phyloP scores from a whole-genome alignment of 73 alveolate species.

The Halteria grandinella region DNA sequence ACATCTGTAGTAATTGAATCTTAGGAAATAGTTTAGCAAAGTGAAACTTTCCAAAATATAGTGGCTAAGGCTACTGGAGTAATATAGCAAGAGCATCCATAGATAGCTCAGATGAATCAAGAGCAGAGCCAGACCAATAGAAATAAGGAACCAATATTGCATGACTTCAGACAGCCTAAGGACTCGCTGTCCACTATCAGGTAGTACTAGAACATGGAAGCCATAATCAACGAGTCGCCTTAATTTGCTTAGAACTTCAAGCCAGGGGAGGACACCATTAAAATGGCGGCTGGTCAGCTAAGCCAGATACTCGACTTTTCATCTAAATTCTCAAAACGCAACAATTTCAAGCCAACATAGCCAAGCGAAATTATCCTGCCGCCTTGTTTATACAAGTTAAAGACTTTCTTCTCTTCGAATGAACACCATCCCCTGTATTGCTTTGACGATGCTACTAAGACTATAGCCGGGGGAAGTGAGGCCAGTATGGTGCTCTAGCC shows the following conservation, averaged over 20 bases:
- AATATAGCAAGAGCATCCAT: too few relatives aligned
- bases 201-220: slow-evolving; percentile 39
- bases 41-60: too few relatives aligned
- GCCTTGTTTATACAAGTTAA: slow-evolving; percentile 26
- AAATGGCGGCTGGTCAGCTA: too few relatives aligned
- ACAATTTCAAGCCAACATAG: slow-evolving; percentile 26
- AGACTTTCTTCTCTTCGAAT: slow-evolving; percentile 11
- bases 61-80: too few relatives aligned
- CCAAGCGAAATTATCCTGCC: slow-evolving; percentile 33
- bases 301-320: too few relatives aligned
- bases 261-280: too few relatives aligned
- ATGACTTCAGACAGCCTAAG: too few relatives aligned
- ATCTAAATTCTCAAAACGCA: slow-evolving; percentile 44
- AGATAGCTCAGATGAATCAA: too few relatives aligned
- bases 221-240: slow-evolving; percentile 29
- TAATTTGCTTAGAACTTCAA: slow-evolving; percentile 39
- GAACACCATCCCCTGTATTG: slow-evolving; percentile 44
- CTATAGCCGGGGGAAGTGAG: slow-evolving; percentile 25
- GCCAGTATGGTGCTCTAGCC: slow-evolving; percentile 47
- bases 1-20: too few relatives aligned
- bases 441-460: slow-evolving; percentile 38
- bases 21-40: too few relatives aligned
- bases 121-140: too few relatives aligned
- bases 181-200: slow-evolving; percentile 31
- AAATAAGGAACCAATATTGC: too few relatives aligned